phyloP scores from a whole-genome alignment of 805 yeast species.

The Tetrapisispora namnaoensis region DNA sequence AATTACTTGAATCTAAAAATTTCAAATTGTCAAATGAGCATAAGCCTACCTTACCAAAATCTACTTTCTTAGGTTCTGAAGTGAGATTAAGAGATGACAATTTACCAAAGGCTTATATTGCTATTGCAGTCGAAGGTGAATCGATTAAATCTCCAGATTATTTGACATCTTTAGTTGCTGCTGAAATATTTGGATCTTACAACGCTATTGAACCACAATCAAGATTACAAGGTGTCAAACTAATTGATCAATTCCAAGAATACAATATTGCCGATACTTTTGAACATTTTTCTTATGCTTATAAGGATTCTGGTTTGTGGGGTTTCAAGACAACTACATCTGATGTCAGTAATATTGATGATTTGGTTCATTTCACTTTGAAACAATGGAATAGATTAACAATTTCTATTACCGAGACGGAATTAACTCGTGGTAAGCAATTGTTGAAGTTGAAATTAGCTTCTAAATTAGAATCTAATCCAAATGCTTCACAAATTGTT shows the following conservation, averaged over 20 bases:
- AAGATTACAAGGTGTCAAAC: slow-evolving; percentile 54
- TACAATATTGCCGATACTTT: slow-evolving; percentile 64
- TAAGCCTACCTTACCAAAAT: slow-evolving; percentile 42
- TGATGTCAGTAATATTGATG: slow-evolving; percentile 55
- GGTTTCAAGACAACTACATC: slow-evolving; percentile 64
- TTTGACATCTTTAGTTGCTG: slow-evolving; percentile 65
- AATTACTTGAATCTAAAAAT: slow-evolving; percentile 44
- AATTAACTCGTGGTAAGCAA: slow-evolving; percentile 69
- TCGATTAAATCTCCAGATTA: slow-evolving; percentile 51
- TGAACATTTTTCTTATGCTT: slow-evolving; percentile 62
- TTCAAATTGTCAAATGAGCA: slow-evolving; percentile 36
- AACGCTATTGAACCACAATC: slow-evolving; percentile 46
- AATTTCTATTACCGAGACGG: slow-evolving; percentile 63
- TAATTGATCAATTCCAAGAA: slow-evolving; percentile 58
- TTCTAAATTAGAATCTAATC: slow-evolving; percentile 2
- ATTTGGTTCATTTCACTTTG: slow-evolving; percentile 67
- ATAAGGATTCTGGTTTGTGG: slow-evolving; percentile 76
- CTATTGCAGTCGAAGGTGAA: slow-evolving; percentile 71
- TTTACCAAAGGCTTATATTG: slow-evolving; percentile 66
- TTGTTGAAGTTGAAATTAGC: slow-evolving; percentile 56
- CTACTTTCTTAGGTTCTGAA: slow-evolving; percentile 76
- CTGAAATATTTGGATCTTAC: slow-evolving; percentile 49
- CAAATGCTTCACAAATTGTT: neutral
- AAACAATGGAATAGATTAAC: slow-evolving; percentile 85
- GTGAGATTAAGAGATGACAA: slow-evolving; percentile 85